Conservation (phyloP, 2,329 filamentous ascomycete species). For the Drechslerella dactyloides region DNA sequence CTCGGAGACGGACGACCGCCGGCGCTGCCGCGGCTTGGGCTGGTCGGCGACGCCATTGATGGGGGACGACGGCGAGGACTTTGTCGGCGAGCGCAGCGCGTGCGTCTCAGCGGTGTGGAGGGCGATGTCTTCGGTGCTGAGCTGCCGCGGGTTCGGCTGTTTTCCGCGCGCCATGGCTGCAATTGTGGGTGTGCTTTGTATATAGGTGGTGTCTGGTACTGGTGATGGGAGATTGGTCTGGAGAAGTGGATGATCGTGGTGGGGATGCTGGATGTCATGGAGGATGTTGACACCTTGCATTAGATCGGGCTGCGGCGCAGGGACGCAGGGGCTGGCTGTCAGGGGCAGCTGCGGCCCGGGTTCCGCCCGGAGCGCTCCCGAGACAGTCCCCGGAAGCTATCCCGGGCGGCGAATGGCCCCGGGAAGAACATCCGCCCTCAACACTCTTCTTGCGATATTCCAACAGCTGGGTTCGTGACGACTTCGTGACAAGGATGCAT, state of each 20-base stretch:
- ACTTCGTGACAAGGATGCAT: too few species aligned
- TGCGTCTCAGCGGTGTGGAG: constrained; percentile 45
- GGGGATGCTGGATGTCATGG: background rate
- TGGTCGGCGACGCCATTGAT: constrained; percentile 32
- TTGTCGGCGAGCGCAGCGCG: constrained; percentile 43
- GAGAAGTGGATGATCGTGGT: background rate
- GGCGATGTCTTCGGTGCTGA: constrained; percentile 48
- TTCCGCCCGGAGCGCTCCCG: too few species aligned
- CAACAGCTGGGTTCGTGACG: too few species aligned
- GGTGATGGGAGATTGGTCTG: background rate
- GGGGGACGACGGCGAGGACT: constrained; percentile 44
- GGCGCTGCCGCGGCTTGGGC: constrained; percentile 36
- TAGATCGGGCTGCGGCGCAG: background rate
- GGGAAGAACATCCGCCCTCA: too few species aligned
- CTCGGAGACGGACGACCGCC: constrained; percentile 35
- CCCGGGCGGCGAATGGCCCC: too few species aligned
- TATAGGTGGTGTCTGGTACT: constrained; percentile 1
- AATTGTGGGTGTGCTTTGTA: background rate
- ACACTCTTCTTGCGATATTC: too few species aligned
- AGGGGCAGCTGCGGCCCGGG: background rate
- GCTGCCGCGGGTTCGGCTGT: constrained; percentile 49
- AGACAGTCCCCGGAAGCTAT: too few species aligned
- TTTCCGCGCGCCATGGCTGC: constrained; percentile 45
- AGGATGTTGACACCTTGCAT: constrained; percentile 50
- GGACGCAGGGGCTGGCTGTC: background rate